Evolutionary conservation across 2,329 filamentous ascomycete species (phyloP).

Genomic region (Aciculosporium take): DNA sequence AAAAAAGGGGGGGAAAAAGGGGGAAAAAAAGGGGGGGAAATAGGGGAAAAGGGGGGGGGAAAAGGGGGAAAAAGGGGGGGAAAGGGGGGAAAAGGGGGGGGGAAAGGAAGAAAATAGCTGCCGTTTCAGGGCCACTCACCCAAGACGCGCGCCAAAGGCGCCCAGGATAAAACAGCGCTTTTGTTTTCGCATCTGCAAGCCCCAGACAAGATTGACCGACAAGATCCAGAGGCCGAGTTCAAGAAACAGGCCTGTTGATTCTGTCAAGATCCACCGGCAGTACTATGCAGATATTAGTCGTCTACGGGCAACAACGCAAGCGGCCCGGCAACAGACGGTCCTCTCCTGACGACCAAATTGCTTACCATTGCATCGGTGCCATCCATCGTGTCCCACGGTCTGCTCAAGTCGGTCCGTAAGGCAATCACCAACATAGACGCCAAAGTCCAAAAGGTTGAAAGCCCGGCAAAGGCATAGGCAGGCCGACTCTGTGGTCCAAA

Average conservation of each 20-base stretch:
- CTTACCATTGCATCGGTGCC: neutral
- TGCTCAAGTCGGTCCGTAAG: neutral
- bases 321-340: neutral
- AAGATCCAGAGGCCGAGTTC: slow-evolving; percentile 5
- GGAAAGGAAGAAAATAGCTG: neutral
- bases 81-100: neutral
- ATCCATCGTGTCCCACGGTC: slow-evolving; percentile 2
- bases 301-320: neutral
- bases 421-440: slow-evolving; percentile 1
- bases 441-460: slow-evolving; percentile 3
- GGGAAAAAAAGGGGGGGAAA: neutral
- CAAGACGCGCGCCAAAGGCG: slow-evolving; percentile 6
- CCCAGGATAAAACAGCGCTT: slow-evolving; percentile 4
- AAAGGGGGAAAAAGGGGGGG: neutral
- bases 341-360: neutral
- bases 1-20: neutral
- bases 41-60: neutral
- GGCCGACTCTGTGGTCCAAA: slow-evolving; percentile 4
- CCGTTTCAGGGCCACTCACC: neutral
- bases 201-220: slow-evolving; percentile 5
- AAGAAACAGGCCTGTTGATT: slow-evolving; percentile 3
- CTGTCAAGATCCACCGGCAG: slow-evolving; percentile 4
- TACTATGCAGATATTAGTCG: neutral
- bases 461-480: slow-evolving; percentile 1
- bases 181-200: slow-evolving; percentile 3